Evolutionary conservation across 805 yeast genomes (phyloP).

Genomic region (Maudiozyma barnettii): DNA sequence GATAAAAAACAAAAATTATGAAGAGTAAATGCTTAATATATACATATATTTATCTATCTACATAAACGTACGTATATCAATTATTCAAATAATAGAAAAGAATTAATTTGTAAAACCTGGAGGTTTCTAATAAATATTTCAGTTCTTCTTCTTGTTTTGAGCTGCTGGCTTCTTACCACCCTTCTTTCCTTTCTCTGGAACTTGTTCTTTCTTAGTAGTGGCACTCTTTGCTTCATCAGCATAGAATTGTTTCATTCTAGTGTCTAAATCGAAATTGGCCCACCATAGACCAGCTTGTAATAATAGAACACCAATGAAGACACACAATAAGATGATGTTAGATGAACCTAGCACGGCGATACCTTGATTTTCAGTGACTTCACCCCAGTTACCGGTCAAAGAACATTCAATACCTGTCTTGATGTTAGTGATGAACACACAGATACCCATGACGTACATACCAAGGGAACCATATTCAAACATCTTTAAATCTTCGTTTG

Average conservation of each 20-base stretch:
- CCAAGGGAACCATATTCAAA: constrained; percentile 85
- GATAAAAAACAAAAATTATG: background rate
- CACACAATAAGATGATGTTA: constrained; percentile 60
- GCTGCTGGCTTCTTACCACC: background rate
- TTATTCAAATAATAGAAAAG: background rate
- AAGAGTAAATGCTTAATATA: too few species aligned
- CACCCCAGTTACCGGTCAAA: constrained; percentile 80
- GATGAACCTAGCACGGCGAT: constrained; percentile 88
- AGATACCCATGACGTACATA: constrained; percentile 59
- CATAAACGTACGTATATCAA: background rate
- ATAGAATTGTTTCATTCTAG: constrained; percentile 28
- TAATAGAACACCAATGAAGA: constrained; percentile 68
- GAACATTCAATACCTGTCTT: constrained; percentile 70
- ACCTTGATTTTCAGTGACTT: constrained; percentile 78
- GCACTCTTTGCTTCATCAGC: constrained; percentile 19
- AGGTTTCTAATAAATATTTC: too few species aligned
- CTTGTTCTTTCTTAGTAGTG: constrained; percentile 4
- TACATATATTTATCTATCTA: background rate
- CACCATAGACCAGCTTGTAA: constrained; percentile 86
- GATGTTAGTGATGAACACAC: constrained; percentile 79
- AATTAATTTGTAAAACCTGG: too few species aligned
- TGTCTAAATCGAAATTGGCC: constrained; percentile 54
- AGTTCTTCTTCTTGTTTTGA: too few species aligned
- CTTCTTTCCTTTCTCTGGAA: constrained; percentile 6
- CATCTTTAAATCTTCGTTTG: constrained; percentile 72